phyloP scores from a whole-genome alignment of 345 rosid species.

The thale cress (Arabidopsis thaliana) region TAIR10.1 NC_003074.8:21315501-21316000 shows the following conservation, averaged over 20 bases:
- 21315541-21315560: slow-evolving; percentile 3
- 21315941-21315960: slow-evolving; percentile 56
- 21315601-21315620: slow-evolving; percentile 59
- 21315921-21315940: slow-evolving; percentile 60
- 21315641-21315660: slow-evolving; percentile 65
- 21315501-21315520: slow-evolving; percentile 38
- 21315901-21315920: slow-evolving; percentile 56
- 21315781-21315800: slow-evolving; percentile 25
- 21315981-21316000: slow-evolving; percentile 16
- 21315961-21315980: slow-evolving; percentile 10
- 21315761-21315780: slow-evolving; percentile 20
- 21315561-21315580: slow-evolving; percentile 26
- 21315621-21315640: slow-evolving; percentile 72
- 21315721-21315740: slow-evolving; percentile 64
- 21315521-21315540: slow-evolving; percentile 3
- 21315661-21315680: slow-evolving; percentile 74
- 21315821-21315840: slow-evolving; percentile 28
- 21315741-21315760: slow-evolving; percentile 41
- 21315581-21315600: slow-evolving; percentile 52
- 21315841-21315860: slow-evolving; percentile 63
- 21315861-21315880: slow-evolving; percentile 63
- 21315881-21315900: slow-evolving; percentile 67
- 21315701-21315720: slow-evolving; percentile 51
- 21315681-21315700: slow-evolving; percentile 77
- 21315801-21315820: slow-evolving; percentile 23